phyloP scores from a whole-genome alignment of 2,329 filamentous ascomycete genomes.

The Scortechinia acanthostroma region DNA sequence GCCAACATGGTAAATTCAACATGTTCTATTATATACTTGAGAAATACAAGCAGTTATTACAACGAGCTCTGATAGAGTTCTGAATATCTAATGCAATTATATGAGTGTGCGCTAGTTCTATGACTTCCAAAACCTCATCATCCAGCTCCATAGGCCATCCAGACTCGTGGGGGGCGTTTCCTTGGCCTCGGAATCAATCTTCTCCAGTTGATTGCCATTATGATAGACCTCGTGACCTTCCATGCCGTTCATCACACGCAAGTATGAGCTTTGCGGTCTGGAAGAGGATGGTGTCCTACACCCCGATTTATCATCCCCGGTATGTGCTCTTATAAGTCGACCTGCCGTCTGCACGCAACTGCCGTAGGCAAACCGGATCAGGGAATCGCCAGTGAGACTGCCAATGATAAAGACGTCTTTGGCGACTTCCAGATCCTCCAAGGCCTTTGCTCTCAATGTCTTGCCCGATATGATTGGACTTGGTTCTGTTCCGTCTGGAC shows the following conservation, averaged over 20 bases:
- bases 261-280: not conserved
- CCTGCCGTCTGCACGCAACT: conserved; percentile 48
- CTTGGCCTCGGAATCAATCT: no score
- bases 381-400: conserved; percentile 50
- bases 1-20: no score
- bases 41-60: no score
- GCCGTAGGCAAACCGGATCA: conserved; percentile 51
- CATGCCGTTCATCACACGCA: conserved; percentile 23
- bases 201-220: not conserved
- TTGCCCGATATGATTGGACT: conserved; percentile 35
- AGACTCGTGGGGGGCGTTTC: no score
- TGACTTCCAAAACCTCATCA: no score
- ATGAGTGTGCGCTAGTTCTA: no score
- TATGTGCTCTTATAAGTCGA: conserved; percentile 27
- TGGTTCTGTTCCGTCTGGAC: conserved; percentile 7
- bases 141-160: no score
- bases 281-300: conserved; percentile 3
- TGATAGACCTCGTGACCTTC: conserved; percentile 18
- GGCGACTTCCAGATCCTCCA: conserved; percentile 41
- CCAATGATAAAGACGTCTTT: conserved; percentile 45
- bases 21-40: no score
- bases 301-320: conserved; percentile 8
- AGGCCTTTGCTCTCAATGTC: conserved; percentile 41
- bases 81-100: no score
- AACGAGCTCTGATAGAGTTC: no score